Conservation (phyloP, 208 protist species). For the Trichomonas tenax region DNA sequence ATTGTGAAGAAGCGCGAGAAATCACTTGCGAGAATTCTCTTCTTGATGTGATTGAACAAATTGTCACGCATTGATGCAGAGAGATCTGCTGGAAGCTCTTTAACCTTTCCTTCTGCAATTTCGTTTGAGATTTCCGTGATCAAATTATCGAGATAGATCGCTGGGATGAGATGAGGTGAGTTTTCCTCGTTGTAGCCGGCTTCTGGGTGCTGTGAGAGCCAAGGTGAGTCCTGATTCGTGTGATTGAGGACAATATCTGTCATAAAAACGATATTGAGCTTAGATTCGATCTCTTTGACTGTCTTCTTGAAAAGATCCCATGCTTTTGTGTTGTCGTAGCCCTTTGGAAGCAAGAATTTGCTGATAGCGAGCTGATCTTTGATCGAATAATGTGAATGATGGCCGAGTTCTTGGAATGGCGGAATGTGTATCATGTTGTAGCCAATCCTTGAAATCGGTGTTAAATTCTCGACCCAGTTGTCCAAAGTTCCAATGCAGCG, state of each 20-base stretch:
- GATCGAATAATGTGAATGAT: not conserved
- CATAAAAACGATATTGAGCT: constrained; percentile 14
- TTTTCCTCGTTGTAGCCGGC: not conserved
- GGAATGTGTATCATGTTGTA: constrained; percentile 18
- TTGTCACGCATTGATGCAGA: not conserved
- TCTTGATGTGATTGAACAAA: not conserved
- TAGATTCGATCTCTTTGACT: not conserved
- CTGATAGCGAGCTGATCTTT: not conserved
- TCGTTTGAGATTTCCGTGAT: not conserved
- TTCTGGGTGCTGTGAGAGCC: not conserved
- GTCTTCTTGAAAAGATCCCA: not conserved
- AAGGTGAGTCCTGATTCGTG: not conserved
- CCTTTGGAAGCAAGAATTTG: not conserved
- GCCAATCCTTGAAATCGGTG: not conserved
- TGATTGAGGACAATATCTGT: not conserved
- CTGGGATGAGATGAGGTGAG: not conserved
- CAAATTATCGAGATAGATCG: not conserved
- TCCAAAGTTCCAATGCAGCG: not conserved
- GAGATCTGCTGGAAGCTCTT: not conserved
- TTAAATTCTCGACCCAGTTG: not conserved
- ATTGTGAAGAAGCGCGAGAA: not conserved
- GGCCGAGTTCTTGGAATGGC: constrained; percentile 9
- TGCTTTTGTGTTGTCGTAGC: not conserved
- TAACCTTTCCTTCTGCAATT: not conserved
- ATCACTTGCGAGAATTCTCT: not conserved